Percentiles rank a stretch among this genome's conserved stretches.
These are phyloP conservation scores for Boletus sp. DNA, from an alignment of 768 basidiomycete genomes.

Conservation along the genomic window DNA sequence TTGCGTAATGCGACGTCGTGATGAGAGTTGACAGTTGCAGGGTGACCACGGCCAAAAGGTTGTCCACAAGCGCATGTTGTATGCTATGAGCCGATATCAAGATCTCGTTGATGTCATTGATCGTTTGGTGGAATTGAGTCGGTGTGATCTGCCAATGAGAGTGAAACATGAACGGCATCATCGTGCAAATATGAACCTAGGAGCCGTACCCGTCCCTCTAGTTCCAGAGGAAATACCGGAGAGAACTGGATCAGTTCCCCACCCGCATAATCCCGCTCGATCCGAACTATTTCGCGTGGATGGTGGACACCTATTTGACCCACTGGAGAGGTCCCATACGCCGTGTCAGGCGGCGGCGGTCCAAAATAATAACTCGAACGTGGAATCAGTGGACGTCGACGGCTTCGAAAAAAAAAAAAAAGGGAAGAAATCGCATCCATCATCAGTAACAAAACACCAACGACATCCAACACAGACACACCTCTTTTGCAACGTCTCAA, in stretches of 20 bases:
- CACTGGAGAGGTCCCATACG: conserved; percentile 74
- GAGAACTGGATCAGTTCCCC: conserved; percentile 92
- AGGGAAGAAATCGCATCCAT: conserved; percentile 18
- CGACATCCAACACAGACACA: conserved; percentile 25
- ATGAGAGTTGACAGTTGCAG: conserved; percentile 78
- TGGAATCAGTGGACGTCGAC: conserved; percentile 53
- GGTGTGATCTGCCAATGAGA: conserved; percentile 68
- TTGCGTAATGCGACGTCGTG: conserved; percentile 73
- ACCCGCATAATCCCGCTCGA: conserved; percentile 89
- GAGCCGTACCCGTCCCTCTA: conserved; percentile 76
- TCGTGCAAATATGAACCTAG: neutral
- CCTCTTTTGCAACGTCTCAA: conserved; percentile 42
- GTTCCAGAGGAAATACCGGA: conserved; percentile 83
- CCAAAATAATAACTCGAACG: conserved; percentile 84
- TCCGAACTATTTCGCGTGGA: conserved; percentile 85
- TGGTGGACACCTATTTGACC: conserved; percentile 88
- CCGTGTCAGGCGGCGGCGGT: conserved; percentile 70
- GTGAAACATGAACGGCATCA: neutral
- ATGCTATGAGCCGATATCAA: conserved; percentile 86
- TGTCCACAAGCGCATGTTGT: conserved; percentile 69
- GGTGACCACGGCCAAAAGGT: conserved; percentile 71
- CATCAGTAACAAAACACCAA: neutral
- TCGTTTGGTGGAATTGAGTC: conserved; percentile 83
- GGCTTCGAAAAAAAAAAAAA: conserved; percentile 27
- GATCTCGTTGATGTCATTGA: conserved; percentile 86